Evolutionary conservation across 1,284 basidiomycete genomes (phyloP).

Genomic region (Heterobasidion irregulare): DNA sequence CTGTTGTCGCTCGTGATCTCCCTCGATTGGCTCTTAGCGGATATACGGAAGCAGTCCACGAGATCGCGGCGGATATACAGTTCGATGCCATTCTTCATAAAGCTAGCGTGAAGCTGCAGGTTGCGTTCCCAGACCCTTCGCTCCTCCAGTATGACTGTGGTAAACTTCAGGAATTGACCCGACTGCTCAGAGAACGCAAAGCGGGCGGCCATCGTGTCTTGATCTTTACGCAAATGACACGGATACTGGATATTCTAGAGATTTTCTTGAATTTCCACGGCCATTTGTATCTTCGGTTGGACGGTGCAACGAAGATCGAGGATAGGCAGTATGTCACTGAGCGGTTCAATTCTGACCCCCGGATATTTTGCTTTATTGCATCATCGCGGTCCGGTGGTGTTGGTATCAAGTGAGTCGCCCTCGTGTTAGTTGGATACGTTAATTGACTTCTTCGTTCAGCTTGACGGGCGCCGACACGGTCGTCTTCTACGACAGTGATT

Average conservation of each 20-base stretch:
- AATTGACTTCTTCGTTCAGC: constrained; percentile 27
- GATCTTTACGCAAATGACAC: constrained; percentile 98
- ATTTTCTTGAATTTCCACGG: constrained; percentile 91
- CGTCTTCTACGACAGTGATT: constrained; percentile 95
- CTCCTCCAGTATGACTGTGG: constrained; percentile 96
- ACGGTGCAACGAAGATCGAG: constrained; percentile 94
- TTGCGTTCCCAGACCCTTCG: constrained; percentile 89
- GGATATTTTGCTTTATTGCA: constrained; percentile 91
- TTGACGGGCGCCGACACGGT: constrained; percentile 96
- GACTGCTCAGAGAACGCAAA: constrained; percentile 78
- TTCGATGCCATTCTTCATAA: constrained; percentile 70
- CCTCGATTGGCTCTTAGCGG: constrained; percentile 51
- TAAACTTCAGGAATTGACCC: constrained; percentile 82
- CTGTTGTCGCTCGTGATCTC: constrained; percentile 73
- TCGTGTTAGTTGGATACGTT: constrained; percentile 1
- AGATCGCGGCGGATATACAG: constrained; percentile 24
- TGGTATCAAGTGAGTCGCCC: constrained; percentile 78
- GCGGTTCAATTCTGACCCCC: constrained; percentile 90
- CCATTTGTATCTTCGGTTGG: constrained; percentile 87
- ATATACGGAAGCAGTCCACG: constrained; percentile 22
- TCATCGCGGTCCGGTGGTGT: constrained; percentile 92
- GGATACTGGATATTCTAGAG: constrained; percentile 90
- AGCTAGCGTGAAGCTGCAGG: constrained; percentile 78
- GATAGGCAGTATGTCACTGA: constrained; percentile 94
- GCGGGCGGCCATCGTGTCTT: constrained; percentile 83